phyloP scores from a whole-genome alignment of 768 basidiomycete species.

The Mycena venus region DNA sequence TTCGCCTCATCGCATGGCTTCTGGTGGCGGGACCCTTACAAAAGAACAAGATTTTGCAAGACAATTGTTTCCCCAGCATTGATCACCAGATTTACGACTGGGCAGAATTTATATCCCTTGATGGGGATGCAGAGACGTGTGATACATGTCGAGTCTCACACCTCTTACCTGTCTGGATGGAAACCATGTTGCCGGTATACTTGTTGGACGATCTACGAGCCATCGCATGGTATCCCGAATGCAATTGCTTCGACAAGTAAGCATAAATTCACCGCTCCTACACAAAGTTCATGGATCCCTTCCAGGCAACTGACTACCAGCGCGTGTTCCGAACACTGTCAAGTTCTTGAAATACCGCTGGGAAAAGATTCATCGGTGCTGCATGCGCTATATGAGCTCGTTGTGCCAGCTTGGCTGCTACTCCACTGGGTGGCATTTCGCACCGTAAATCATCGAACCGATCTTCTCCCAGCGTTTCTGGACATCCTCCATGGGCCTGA shows the following conservation, averaged over 20 bases:
- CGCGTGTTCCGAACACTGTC: background rate
- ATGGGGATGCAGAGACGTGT: background rate
- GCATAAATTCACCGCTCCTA: too few species aligned
- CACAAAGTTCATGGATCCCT: too few species aligned
- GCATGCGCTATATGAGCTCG: background rate
- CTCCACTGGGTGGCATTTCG: conserved; percentile 15
- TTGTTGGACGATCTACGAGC: background rate
- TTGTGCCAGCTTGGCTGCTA: conserved; percentile 10
- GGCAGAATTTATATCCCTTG: background rate
- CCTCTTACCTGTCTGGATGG: background rate
- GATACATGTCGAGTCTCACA: background rate
- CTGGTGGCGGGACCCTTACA: background rate
- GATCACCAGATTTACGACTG: background rate
- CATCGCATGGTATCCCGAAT: background rate
- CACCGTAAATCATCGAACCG: background rate
- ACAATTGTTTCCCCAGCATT: too few species aligned
- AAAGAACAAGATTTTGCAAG: background rate
- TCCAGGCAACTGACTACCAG: background rate
- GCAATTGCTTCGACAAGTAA: conserved; percentile 1
- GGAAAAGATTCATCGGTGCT: background rate
- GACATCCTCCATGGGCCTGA: background rate
- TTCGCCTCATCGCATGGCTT: conserved; percentile 11
- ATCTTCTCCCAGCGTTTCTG: background rate
- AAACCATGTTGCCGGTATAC: conserved; percentile 11
- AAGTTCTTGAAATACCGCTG: too few species aligned